Evolutionary conservation across 2,329 filamentous ascomycete genomes (phyloP).

Genomic region (Diplocarpon mali): DNA sequence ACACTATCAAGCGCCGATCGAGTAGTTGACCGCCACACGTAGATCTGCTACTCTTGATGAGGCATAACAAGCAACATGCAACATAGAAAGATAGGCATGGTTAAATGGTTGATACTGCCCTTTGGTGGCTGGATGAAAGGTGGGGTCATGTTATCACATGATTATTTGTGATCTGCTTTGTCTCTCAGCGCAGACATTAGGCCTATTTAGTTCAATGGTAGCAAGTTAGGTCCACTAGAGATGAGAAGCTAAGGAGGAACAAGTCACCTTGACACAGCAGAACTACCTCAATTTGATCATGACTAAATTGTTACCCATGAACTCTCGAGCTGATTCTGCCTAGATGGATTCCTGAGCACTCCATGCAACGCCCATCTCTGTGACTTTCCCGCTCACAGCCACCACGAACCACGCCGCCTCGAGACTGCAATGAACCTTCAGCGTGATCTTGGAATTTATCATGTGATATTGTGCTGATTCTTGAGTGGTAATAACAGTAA

Average conservation of each 20-base stretch:
- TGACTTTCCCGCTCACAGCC: neutral
- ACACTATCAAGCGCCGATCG: neutral
- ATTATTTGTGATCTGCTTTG: neutral
- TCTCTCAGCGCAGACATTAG: no score
- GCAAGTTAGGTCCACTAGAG: no score
- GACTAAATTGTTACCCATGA: no score
- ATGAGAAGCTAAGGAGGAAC: no score
- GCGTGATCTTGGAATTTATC: neutral
- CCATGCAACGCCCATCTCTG: neutral
- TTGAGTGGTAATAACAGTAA: no score
- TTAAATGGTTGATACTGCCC: neutral
- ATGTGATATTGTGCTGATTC: no score
- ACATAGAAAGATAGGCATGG: conserved; percentile 6
- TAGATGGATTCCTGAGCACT: no score
- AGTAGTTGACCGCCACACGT: neutral
- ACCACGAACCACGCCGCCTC: conserved; percentile 12
- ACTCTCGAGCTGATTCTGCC: no score
- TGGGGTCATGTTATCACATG: neutral
- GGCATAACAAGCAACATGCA: conserved; percentile 4
- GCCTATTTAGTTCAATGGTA: no score
- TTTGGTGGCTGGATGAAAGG: neutral
- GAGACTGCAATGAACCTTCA: conserved; percentile 30
- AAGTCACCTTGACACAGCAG: no score
- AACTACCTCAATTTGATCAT: no score
- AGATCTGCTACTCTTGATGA: neutral